phyloP scores from a whole-genome alignment of 805 yeast genomes.

The Yarrowia sp. region DNA sequence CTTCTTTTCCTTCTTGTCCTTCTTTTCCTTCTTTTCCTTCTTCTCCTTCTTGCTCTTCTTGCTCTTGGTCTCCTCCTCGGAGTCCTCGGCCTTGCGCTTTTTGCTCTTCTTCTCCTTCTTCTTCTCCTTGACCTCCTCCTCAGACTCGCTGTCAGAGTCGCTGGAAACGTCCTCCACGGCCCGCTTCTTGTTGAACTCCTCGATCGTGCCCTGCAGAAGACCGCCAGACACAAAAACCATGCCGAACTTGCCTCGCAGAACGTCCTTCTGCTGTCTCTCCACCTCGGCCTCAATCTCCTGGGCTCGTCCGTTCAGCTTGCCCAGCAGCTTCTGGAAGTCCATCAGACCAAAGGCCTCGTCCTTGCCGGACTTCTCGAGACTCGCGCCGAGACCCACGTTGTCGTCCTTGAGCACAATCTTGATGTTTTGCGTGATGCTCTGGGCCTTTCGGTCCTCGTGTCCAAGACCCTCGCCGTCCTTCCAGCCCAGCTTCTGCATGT shows the following conservation, averaged over 20 bases:
- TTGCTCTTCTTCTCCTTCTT: slow-evolving; percentile 39
- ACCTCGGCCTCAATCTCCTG: slow-evolving; percentile 48
- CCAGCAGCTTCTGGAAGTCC: slow-evolving; percentile 86
- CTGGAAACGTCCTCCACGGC: slow-evolving; percentile 33
- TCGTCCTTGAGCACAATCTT: slow-evolving; percentile 81
- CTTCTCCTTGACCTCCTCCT: slow-evolving; percentile 37
- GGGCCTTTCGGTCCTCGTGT: slow-evolving; percentile 38
- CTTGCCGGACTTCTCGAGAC: slow-evolving; percentile 46
- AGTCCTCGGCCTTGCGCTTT: slow-evolving; percentile 36
- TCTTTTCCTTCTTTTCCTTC: slow-evolving; percentile 32
- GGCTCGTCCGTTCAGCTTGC: slow-evolving; percentile 84
- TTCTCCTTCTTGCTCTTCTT: slow-evolving; percentile 36
- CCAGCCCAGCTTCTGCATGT: slow-evolving; percentile 85
- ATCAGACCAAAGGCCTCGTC: slow-evolving; percentile 90
- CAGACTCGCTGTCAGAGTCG: slow-evolving; percentile 33
- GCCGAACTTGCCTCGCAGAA: slow-evolving; percentile 85
- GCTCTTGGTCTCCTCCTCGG: slow-evolving; percentile 28
- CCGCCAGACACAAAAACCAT: slow-evolving; percentile 85
- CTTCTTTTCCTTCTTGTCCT: slow-evolving; percentile 34
- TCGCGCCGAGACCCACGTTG: slow-evolving; percentile 86
- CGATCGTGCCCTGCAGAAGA: slow-evolving; percentile 79
- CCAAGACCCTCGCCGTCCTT: slow-evolving; percentile 89
- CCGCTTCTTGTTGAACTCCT: slow-evolving; percentile 44
- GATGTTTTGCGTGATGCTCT: slow-evolving; percentile 75
- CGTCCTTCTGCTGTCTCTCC: slow-evolving; percentile 63